Conservation (phyloP, 1,284 basidiomycete species). For the Rhodotorula sp. region DNA sequence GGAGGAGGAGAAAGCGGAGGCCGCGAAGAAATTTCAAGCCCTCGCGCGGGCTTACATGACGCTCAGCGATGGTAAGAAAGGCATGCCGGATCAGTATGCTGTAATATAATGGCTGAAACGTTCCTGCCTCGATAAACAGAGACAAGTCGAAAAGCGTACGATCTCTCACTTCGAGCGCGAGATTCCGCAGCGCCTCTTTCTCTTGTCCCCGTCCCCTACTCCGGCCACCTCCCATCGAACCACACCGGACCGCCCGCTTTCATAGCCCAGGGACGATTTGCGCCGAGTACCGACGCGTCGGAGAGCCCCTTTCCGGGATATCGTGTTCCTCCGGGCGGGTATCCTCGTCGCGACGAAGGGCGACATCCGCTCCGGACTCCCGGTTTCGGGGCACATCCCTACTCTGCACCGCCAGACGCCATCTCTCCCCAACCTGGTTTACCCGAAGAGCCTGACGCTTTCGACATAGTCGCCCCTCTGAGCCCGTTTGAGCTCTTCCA, state of each 20-base stretch:
- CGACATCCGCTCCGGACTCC: neutral
- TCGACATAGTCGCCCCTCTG: neutral
- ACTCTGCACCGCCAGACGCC: too few species aligned
- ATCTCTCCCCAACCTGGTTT: too few species aligned
- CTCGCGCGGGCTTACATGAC: slow-evolving; percentile 1
- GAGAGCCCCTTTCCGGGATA: slow-evolving; percentile 1
- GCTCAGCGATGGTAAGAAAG: neutral
- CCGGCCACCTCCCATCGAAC: neutral
- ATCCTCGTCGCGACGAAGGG: neutral
- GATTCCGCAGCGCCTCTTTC: too few species aligned
- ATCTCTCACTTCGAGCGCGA: neutral
- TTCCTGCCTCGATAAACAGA: neutral
- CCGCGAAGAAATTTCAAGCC: neutral
- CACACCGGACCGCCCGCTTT: neutral
- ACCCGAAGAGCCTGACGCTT: too few species aligned
- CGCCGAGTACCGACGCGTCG: neutral
- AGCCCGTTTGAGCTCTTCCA: neutral
- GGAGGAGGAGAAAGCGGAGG: neutral
- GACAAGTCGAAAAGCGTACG: neutral
- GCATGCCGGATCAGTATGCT: too few species aligned
- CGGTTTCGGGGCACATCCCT: too few species aligned
- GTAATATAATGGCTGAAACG: neutral
- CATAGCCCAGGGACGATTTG: too few species aligned
- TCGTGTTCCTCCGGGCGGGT: slow-evolving; percentile 16
- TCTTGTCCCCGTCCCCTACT: too few species aligned